These are phyloP conservation scores for Beta lomatogona DNA, from an alignment of 179 eudicot genomes.

Conservation along the genomic window DNA sequence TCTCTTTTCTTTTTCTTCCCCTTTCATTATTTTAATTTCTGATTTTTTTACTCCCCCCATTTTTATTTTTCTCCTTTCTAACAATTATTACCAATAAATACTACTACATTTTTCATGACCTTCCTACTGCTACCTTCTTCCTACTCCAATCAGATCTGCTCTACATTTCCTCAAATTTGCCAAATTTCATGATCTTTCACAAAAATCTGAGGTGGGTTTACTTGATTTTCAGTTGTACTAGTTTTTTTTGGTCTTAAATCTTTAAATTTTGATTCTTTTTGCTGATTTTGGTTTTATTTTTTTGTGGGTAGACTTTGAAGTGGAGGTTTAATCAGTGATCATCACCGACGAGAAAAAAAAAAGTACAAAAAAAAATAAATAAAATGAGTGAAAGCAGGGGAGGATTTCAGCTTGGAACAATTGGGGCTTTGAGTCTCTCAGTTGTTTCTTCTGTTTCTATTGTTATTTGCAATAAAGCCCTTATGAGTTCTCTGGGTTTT, in stretches of 20 bases:
- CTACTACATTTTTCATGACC: constrained; percentile 1
- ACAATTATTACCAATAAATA: not conserved
- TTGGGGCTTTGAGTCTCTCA: constrained; percentile 49
- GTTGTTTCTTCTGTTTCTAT: constrained; percentile 56
- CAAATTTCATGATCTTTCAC: constrained; percentile 15
- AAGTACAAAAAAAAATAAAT: not conserved
- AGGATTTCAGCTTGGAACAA: constrained; percentile 48
- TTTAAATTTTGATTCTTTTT: constrained; percentile 15
- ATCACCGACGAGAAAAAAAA: not conserved
- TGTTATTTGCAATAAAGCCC: constrained; percentile 56
- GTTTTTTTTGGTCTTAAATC: not conserved
- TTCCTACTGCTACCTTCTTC: constrained; percentile 3
- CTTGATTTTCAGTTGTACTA: not conserved
- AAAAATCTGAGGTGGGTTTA: constrained; percentile 23
- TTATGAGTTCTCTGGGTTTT: constrained; percentile 51
- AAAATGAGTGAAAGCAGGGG: constrained; percentile 41
- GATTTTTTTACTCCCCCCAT: not conserved
- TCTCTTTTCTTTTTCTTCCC: not conserved
- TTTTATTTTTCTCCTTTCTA: not conserved
- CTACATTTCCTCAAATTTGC: not conserved
- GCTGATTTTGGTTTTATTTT: not conserved
- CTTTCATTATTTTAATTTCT: not conserved
- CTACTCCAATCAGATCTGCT: constrained; percentile 29
- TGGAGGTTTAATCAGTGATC: constrained; percentile 20
- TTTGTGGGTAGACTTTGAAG: constrained; percentile 27